A percentile compares a stretch with the other conserved stretches of the same genome.
Evolutionary conservation across 441 rosid genomes (phyloP).

Genomic region (Brassica balearica): DNA sequence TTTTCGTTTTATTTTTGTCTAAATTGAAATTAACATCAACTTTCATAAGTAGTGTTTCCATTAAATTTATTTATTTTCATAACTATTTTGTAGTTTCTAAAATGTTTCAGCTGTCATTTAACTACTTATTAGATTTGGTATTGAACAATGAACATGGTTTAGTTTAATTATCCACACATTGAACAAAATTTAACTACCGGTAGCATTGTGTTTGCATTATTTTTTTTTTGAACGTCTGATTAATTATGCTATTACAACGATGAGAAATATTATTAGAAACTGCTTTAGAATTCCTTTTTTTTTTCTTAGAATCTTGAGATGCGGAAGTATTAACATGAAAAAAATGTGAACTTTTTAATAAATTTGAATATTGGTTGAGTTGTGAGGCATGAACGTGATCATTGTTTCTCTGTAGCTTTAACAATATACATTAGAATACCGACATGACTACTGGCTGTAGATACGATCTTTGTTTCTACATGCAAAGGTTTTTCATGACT

Average conservation of each 20-base stretch:
- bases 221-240: too few species aligned
- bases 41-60: neutral
- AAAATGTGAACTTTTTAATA: neutral
- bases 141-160: neutral
- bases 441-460: neutral
- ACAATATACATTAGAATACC: neutral
- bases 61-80: too few species aligned
- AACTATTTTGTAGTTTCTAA: neutral
- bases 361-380: neutral
- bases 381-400: neutral
- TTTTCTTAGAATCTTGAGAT: neutral
- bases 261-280: neutral
- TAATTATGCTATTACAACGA: too few species aligned
- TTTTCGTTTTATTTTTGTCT: too few species aligned
- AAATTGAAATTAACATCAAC: neutral
- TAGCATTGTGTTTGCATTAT: neutral
- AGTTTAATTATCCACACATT: neutral
- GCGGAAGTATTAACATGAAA: neutral
- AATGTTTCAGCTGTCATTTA: neutral
- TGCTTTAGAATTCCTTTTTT: neutral
- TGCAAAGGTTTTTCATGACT: slow-evolving; percentile 1
- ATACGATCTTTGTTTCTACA: neutral
- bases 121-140: neutral
- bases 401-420: neutral
- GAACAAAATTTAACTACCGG: neutral